Evolutionary conservation across 1,139 yeast species (phyloP).

Genomic region (Blastobotrys serpentis): DNA sequence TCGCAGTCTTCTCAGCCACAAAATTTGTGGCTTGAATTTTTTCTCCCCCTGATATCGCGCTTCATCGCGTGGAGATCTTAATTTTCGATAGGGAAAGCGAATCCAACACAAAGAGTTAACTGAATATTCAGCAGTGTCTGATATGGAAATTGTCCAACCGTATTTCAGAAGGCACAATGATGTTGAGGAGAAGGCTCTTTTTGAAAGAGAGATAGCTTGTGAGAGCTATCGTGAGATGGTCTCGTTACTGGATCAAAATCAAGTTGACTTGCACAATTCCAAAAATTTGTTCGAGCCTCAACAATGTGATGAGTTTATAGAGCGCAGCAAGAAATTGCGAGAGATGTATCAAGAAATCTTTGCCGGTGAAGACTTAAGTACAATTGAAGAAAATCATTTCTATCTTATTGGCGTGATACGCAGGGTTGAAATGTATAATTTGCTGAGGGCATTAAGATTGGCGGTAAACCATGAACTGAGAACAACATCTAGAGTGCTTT

Average conservation of each 20-base stretch:
- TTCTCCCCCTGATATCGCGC: not conserved
- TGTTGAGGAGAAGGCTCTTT: not conserved
- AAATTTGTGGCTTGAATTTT: not conserved
- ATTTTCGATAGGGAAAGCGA: too few relatives aligned
- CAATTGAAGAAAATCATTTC: not conserved
- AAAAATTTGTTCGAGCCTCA: conserved; percentile 1
- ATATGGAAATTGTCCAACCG: not conserved
- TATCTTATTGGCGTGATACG: conserved; percentile 1
- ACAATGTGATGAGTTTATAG: not conserved
- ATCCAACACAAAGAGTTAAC: too few relatives aligned
- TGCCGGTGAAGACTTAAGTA: not conserved
- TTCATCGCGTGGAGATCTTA: not conserved
- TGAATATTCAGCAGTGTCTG: not conserved
- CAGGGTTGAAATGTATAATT: not conserved
- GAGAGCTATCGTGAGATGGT: not conserved
- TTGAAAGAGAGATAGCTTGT: not conserved
- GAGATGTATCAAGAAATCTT: not conserved
- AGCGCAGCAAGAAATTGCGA: not conserved
- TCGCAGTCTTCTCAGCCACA: too few relatives aligned
- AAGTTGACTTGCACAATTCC: not conserved
- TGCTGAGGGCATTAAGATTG: not conserved
- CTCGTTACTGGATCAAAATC: not conserved
- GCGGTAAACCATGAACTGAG: not conserved
- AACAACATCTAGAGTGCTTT: not conserved
- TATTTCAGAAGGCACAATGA: not conserved